Base-by-base conservation (phyloP, 768 basidiomycete genomes). In the Termitomyces sp. region DNA sequence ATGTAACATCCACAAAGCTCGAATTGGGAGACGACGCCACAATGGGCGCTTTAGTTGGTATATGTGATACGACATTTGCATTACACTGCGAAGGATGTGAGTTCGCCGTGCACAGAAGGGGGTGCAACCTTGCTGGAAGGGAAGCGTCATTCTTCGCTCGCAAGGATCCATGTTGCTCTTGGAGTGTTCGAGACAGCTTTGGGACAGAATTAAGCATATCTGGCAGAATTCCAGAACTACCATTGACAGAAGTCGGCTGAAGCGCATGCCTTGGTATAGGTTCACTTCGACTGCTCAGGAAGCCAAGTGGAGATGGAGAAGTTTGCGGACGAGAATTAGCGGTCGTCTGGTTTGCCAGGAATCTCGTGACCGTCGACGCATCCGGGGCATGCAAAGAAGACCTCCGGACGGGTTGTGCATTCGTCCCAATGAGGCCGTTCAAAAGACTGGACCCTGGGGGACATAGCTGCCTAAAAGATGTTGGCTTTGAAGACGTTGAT, bases 21-120 rank as follows among this genome's bases (percentile, higher is more conserved):
- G 63, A 51, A 53, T 56, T 54, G 30, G 46, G 50, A 38, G 65
- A 45, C 45, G 59, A 52, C 58, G 51, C 55, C 50, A 58, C 56
- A 59, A 53, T 44, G 14, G 36, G 48, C 40, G 46, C 32, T 46
- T 54, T 48, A 4, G 26, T 30, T 44, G n/a, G 53, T 28, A 20
- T 20, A 43, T 28, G 30, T 58, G 61, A 50, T 13, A 48, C 43
- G 14, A 24, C 14, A 33, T 61, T 48, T 22, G 56, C 46, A 30
- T 49, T 49, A 8, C 24, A n/a, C 28, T 50, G 35, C 16, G 38
- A 42, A 28, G 51, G 26, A 40, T 7, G 6, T 2, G 18, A 40
- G 14, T 44, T 33, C 13, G 24, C 22, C 30, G 32, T 26, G 2
- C 30, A 46, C 8, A 58, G 53, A 24, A 59, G 47, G 22, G 57